These are phyloP conservation scores for Tardiomyces blankii DNA, from an alignment of 1,139 yeast species.

Conservation along the genomic window DNA sequence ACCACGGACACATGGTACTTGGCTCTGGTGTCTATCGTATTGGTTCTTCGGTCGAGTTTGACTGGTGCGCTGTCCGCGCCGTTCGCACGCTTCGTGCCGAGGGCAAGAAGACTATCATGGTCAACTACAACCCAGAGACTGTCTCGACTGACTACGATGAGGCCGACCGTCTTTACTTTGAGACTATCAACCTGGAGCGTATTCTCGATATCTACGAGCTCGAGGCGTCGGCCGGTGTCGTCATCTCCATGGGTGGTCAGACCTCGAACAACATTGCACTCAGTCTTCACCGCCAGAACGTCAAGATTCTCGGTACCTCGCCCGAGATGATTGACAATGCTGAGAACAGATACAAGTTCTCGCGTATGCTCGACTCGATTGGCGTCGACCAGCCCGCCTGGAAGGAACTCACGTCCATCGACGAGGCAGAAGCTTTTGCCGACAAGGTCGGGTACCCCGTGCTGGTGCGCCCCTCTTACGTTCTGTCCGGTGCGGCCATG, in stretches of 20 bases:
- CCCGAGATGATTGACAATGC: constrained; percentile 96
- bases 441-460: constrained; percentile 88
- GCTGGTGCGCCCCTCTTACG: constrained; percentile 94
- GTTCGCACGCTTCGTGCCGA: constrained; percentile 86
- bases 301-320: constrained; percentile 83
- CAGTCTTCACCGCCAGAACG: constrained; percentile 57
- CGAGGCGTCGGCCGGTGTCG: constrained; percentile 82
- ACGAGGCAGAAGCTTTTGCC: constrained; percentile 80
- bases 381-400: constrained; percentile 94
- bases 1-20: constrained; percentile 84
- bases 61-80: constrained; percentile 98
- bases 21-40: constrained; percentile 99
- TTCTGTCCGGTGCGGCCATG: constrained; percentile 98
- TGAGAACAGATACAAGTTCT: constrained; percentile 96
- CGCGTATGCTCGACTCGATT: constrained; percentile 84
- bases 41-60: constrained; percentile 97
- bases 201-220: constrained; percentile 95
- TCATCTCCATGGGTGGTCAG: constrained; percentile 97
- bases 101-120: constrained; percentile 88
- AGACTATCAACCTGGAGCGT: constrained; percentile 89
- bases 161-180: constrained; percentile 93
- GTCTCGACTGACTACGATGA: constrained; percentile 98
- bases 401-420: constrained; percentile 85
- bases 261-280: constrained; percentile 95
- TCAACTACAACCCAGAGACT: constrained; percentile 96